Evolutionary conservation across 371 early-diverging fungal species (phyloP).

Genomic region (Mortierella sp.): DNA sequence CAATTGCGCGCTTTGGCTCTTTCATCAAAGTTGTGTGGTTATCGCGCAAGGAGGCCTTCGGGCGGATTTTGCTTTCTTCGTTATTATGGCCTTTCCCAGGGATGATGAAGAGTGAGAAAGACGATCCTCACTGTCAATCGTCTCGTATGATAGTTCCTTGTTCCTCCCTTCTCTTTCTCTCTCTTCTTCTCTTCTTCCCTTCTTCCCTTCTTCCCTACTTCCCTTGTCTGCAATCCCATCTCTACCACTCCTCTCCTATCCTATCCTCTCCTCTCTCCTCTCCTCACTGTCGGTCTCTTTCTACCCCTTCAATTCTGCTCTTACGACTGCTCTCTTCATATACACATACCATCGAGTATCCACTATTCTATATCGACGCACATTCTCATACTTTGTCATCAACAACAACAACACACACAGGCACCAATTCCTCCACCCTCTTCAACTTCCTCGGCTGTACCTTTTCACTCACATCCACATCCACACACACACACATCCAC

Average conservation of each 20-base stretch:
- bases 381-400: neutral
- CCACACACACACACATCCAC: neutral
- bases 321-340: neutral
- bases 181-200: too few relatives aligned
- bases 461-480: neutral
- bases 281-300: neutral
- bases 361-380: neutral
- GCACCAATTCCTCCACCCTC: neutral
- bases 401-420: neutral
- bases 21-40: neutral
- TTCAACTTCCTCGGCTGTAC: neutral
- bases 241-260: neutral
- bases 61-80: neutral
- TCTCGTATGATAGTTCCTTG: neutral
- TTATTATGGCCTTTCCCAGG: neutral
- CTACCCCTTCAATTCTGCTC: neutral
- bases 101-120: neutral
- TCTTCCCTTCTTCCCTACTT: neutral
- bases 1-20: constrained; percentile 1
- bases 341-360: neutral
- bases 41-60: neutral
- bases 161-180: neutral
- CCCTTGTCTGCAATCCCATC: neutral
- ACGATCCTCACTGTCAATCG: neutral
- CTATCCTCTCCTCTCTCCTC: too few relatives aligned